Evolutionary conservation across 1,139 yeast genomes (phyloP), one percentile per base, ranked within the genome.

Genomic region (Arxiozyma bovina): DNA sequence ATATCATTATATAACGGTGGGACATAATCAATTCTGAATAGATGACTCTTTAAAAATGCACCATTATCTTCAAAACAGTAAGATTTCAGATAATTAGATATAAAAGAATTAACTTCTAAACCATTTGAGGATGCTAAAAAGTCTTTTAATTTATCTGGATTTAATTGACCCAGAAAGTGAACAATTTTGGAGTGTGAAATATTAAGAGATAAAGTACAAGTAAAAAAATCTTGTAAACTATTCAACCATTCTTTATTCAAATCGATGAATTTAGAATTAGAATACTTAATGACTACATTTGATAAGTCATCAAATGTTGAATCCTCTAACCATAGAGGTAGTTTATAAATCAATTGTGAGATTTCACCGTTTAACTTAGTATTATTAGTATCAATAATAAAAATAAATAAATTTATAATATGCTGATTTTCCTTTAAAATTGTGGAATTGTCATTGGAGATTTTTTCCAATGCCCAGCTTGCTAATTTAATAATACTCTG

Each of bases 21-120:
- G 1, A 73, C 58, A 21, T 73, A 69, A 1, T 69, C 68, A 5
- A 68, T 63, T 7, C 66, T 70, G 27, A 75, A 52, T 46, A 75
- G 65, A 50, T 68, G 67, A 3, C 61, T 44, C 45, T 60, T 58
- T 55, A 70, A 69, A 42, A 70, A 53, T 4, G 55, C 47, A 18
- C 58, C 60, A 45, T 61, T 62, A 50, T 65, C 65, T 17, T 58
- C 57, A 44, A 63, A 72, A 11, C 62, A 58, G 53, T 65, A 69
- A 0, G 54, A 48, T 1, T 63, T 61, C 0, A 76, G 65, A 52
- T 66, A 67, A 0, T 64, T 61, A 6, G 66, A 58, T 18, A 75
- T 57, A 30, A 70, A 66, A 0, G 59, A 56, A 38, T 63, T 58
- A n/a, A 75, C 51, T 5, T 67, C 70, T 1, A 34, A 60, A 58